phyloP scores from a whole-genome alignment of 2,329 filamentous ascomycete genomes.

The Colletotrichum plurivorum region DNA sequence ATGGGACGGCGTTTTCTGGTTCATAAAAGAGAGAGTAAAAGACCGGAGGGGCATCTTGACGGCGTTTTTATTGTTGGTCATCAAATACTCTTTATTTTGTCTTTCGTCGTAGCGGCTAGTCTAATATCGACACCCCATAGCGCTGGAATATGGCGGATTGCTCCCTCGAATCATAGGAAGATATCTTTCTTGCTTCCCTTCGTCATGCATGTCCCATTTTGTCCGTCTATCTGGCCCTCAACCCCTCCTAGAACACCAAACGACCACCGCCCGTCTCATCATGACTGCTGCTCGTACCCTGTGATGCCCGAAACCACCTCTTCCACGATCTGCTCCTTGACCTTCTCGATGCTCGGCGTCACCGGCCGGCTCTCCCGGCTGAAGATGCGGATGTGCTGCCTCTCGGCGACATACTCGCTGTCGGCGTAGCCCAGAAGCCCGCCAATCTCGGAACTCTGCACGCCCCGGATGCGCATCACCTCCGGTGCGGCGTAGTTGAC shows the following conservation, averaged over 20 bases:
- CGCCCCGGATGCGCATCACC: constrained; percentile 86
- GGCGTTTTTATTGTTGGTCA: constrained; percentile 39
- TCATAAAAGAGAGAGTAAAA: constrained; percentile 26
- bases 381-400: constrained; percentile 89
- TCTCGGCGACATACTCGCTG: constrained; percentile 91
- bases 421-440: constrained; percentile 90
- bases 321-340: constrained; percentile 34
- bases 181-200: background rate
- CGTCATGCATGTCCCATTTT: constrained; percentile 7
- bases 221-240: background rate
- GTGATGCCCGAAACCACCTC: constrained; percentile 42
- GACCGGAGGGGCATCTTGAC: constrained; percentile 36
- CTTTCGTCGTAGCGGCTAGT: constrained; percentile 19
- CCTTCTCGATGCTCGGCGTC: constrained; percentile 57
- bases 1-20: constrained; percentile 35
- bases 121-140: background rate
- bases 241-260: too few relatives aligned
- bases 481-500: constrained; percentile 94
- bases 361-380: constrained; percentile 66
- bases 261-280: background rate
- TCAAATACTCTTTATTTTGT: constrained; percentile 27
- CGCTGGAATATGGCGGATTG: constrained; percentile 1
- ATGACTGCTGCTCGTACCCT: constrained; percentile 42
- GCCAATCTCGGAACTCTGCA: constrained; percentile 85
- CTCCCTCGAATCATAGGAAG: constrained; percentile 14